These are phyloP conservation scores for Flueggea neowawraea DNA, from an alignment of 441 rosid species.

Conservation along the genomic window DNA sequence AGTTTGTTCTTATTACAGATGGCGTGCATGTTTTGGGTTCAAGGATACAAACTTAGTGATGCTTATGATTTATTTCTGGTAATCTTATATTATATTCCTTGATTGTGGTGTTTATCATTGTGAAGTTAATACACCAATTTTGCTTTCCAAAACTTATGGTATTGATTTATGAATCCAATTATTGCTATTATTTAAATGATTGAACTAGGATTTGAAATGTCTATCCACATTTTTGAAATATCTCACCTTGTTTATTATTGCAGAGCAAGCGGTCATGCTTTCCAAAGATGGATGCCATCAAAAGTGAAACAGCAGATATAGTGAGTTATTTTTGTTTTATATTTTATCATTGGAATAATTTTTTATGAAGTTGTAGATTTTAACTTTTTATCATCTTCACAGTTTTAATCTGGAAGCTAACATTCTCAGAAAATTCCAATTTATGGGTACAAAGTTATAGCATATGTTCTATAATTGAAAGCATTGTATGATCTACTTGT, in stretches of 20 bases:
- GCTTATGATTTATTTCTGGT: slow-evolving; percentile 77
- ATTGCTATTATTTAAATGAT: too few relatives aligned
- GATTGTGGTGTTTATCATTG: not conserved
- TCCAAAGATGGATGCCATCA: slow-evolving; percentile 88
- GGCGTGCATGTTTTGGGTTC: slow-evolving; percentile 97
- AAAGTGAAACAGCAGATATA: slow-evolving; percentile 85
- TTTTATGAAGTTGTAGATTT: not conserved
- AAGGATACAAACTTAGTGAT: slow-evolving; percentile 74
- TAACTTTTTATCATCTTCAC: too few relatives aligned
- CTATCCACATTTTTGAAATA: too few relatives aligned
- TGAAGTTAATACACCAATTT: not conserved
- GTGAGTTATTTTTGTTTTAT: slow-evolving; percentile 44
- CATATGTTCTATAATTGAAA: not conserved
- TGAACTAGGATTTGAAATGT: too few relatives aligned
- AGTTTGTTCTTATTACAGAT: slow-evolving; percentile 43
- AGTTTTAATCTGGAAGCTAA: too few relatives aligned
- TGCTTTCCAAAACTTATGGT: slow-evolving; percentile 7
- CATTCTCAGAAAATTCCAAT: not conserved
- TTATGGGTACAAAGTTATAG: too few relatives aligned
- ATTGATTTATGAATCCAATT: too few relatives aligned
- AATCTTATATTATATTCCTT: slow-evolving; percentile 24
- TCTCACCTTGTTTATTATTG: slow-evolving; percentile 20
- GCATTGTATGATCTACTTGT: slow-evolving; percentile 3
- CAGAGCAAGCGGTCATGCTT: slow-evolving; percentile 84
- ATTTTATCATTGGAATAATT: not conserved